Base-by-base conservation (phyloP, 2,329 filamentous ascomycete species). In the Pseudocercospora cruenta region DNA sequence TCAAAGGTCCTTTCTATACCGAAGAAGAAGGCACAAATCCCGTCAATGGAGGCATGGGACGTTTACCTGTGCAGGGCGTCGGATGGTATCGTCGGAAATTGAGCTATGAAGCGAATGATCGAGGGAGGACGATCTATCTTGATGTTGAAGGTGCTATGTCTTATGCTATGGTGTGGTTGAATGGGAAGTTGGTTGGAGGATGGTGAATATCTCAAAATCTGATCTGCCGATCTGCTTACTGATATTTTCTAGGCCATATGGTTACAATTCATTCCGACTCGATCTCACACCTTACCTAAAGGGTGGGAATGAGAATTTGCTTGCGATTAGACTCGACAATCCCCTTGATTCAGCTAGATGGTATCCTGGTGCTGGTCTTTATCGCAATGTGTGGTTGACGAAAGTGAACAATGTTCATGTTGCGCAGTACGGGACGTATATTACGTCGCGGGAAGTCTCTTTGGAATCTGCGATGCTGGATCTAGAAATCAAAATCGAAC, bases 1-100 rank as follows among this genome's bases (percentile, higher is more conserved):
- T 84, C 67, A 76, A 77, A 12, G 82, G 82, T 0, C 81, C 82
- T 1, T 85, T 85, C 64, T 66, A 68, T 58, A 45, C 31, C 1
- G 67, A 43, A 16, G 71, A 76, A 4, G 69, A 76, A 3, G 72
- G 36, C 8, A 62, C 21, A 4, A 57, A 77, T 3, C 72, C 77
- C 2, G 75, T 83, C 1, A 71, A 72, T 8, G 80, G 81, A 2
- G 79, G 77, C 6, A 80, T 81, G 75, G 82, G 81, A 14, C 76
- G 81, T 1, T 71, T 87, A 36, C 85, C 85, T 0, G 77, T 80
- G 22, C 80, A 85, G n/a, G 85, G 85, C 2, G 80, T 87, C 1
- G 84, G 82, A 1, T 86, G 84, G 84, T 86, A 86, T 68, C 82
- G 84, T 3, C 77, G 79, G 28, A 80, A 73, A 2, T 8, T 86